Percentiles rank a stretch among this genome's conserved stretches.
These are phyloP conservation scores for Coemansia sp. DNA, from an alignment of 192 early-diverging fungal genomes.

Conservation along the genomic window DNA sequence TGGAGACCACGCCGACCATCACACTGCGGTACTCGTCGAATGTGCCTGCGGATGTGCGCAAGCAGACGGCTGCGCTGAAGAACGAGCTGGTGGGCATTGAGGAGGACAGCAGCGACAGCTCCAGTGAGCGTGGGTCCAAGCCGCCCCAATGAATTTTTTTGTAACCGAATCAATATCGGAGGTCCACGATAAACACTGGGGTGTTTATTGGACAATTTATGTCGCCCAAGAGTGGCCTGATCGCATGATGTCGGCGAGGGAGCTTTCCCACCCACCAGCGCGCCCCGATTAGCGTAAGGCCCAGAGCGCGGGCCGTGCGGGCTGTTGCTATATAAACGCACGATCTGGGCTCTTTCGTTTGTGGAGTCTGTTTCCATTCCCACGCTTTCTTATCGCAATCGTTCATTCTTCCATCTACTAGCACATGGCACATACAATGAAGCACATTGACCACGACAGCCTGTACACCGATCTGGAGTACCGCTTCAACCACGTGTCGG, in stretches of 20 bases:
- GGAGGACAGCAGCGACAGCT: constrained; percentile 23
- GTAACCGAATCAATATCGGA: too few relatives aligned
- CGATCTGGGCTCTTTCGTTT: neutral
- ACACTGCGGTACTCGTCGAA: constrained; percentile 49
- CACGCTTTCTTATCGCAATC: too few relatives aligned
- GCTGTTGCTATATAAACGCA: neutral
- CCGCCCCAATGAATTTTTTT: neutral
- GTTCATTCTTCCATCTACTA: too few relatives aligned
- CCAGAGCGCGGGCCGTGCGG: too few relatives aligned
- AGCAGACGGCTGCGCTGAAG: constrained; percentile 46
- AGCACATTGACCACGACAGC: constrained; percentile 61
- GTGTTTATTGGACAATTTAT: too few relatives aligned
- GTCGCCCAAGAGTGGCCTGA: too few relatives aligned
- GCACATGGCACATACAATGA: neutral
- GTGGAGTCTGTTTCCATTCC: too few relatives aligned
- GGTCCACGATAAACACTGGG: too few relatives aligned
- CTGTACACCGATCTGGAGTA: constrained; percentile 72
- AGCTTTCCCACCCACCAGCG: too few relatives aligned
- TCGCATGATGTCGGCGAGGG: too few relatives aligned
- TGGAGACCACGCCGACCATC: constrained; percentile 43
- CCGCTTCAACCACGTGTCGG: constrained; percentile 72
- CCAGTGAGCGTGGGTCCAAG: constrained; percentile 13
- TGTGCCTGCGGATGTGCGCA: constrained; percentile 37
- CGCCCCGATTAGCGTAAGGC: too few relatives aligned
- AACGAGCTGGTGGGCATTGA: constrained; percentile 52